A percentile compares a stretch with the other conserved stretches of the same genome.
These are phyloP conservation scores for Dalechampia spathulata DNA, from an alignment of 441 rosid genomes.

Conservation along the genomic window DNA sequence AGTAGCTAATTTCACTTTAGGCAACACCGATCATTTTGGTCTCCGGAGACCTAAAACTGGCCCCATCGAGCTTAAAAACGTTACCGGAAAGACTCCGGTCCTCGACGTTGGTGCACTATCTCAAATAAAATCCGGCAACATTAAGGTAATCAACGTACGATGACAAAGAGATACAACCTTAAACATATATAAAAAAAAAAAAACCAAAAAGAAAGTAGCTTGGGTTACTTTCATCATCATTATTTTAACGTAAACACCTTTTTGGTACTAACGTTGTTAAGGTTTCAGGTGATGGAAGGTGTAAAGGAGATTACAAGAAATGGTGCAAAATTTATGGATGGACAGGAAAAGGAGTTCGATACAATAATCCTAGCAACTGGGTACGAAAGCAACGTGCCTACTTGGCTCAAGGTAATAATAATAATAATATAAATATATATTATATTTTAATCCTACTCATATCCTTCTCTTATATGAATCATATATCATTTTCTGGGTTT, in stretches of 20 bases:
- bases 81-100: slow-evolving; percentile 91
- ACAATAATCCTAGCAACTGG: slow-evolving; percentile 89
- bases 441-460: slow-evolving; percentile 3
- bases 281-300: slow-evolving; percentile 49
- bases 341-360: slow-evolving; percentile 66
- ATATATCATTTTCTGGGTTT: slow-evolving; percentile 43
- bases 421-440: neutral
- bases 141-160: too few relatives aligned
- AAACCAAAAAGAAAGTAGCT: too few relatives aligned
- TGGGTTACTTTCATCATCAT: too few relatives aligned
- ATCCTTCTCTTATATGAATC: slow-evolving; percentile 21
- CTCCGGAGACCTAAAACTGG: slow-evolving; percentile 88
- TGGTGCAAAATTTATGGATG: slow-evolving; percentile 71
- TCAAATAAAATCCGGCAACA: slow-evolving; percentile 57
- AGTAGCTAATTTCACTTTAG: slow-evolving; percentile 43
- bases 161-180: too few relatives aligned
- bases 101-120: slow-evolving; percentile 80
- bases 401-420: slow-evolving; percentile 79
- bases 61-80: slow-evolving; percentile 75
- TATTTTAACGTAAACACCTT: neutral
- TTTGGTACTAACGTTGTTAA: neutral
- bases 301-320: slow-evolving; percentile 68
- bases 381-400: slow-evolving; percentile 75
- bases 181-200: too few relatives aligned
- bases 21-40: slow-evolving; percentile 69